Conservation (phyloP, 495 filamentous ascomycete genomes). For the Neurospora pannonica region DNA sequence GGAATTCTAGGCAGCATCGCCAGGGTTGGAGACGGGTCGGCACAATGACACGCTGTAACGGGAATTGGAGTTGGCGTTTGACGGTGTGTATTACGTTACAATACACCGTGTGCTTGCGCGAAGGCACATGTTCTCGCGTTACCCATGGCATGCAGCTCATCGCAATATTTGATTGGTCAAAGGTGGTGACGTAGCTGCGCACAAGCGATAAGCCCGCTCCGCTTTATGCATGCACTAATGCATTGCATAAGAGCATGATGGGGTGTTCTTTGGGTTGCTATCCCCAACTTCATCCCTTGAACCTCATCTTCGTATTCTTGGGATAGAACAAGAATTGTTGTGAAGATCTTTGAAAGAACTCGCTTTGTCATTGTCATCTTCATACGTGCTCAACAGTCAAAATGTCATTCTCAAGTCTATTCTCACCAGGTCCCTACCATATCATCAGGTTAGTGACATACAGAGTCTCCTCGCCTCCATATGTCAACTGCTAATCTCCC, state of each 20-base stretch:
- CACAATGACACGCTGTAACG: not conserved
- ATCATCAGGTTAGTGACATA: constrained; percentile 52
- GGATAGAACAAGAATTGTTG: not conserved
- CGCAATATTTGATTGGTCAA: not conserved
- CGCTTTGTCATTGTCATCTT: too few species aligned
- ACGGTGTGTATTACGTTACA: not conserved
- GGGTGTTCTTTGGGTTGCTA: not conserved
- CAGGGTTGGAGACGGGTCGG: not conserved
- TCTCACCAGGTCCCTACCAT: constrained; percentile 64
- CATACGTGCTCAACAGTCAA: too few species aligned
- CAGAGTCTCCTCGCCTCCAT: not conserved
- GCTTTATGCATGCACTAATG: not conserved
- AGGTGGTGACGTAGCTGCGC: not conserved
- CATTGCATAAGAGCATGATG: not conserved
- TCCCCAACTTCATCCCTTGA: not conserved
- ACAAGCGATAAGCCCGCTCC: not conserved
- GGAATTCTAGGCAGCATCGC: constrained; percentile 19
- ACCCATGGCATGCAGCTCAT: not conserved
- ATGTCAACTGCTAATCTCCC: not conserved
- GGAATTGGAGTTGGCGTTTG: not conserved
- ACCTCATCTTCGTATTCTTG: not conserved
- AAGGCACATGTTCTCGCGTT: constrained; percentile 23
- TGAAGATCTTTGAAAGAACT: not conserved
- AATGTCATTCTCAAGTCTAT: constrained; percentile 21
- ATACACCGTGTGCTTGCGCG: constrained; percentile 9